Percentiles rank a stretch among this genome's conserved stretches.
Conservation (phyloP, 345 rosid species). For the Triadica sebifera region DNA sequence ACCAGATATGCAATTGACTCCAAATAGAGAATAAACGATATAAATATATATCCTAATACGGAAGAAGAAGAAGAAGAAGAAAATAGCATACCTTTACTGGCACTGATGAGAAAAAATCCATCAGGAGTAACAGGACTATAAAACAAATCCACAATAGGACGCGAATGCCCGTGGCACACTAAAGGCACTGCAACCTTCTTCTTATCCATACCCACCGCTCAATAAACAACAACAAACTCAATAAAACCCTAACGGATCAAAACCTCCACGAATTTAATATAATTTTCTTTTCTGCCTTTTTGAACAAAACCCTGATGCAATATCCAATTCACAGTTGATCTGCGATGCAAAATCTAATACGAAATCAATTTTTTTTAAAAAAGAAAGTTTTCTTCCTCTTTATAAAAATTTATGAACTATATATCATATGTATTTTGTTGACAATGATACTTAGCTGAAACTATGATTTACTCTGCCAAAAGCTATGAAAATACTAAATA, state of each 20-base stretch:
- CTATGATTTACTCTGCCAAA: no score
- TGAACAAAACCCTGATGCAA: background rate
- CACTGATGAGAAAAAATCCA: slow-evolving; percentile 81
- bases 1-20: no score
- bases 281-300: background rate
- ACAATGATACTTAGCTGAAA: no score
- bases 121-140: slow-evolving; percentile 78
- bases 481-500: no score
- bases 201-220: slow-evolving; percentile 39
- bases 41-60: no score
- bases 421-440: no score
- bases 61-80: no score
- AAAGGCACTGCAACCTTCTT: slow-evolving; percentile 57
- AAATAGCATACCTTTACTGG: slow-evolving; percentile 50
- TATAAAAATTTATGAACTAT: no score
- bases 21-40: no score
- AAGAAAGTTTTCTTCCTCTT: background rate
- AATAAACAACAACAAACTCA: slow-evolving; percentile 7
- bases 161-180: slow-evolving; percentile 86
- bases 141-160: slow-evolving; percentile 74
- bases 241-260: slow-evolving; percentile 18
- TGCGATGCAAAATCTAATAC: no score
- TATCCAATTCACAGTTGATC: slow-evolving; percentile 9
- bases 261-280: background rate
- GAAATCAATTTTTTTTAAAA: no score